Percentiles rank a stretch among this genome's conserved stretches.
phyloP scores from a whole-genome alignment of 495 filamentous ascomycete species.

The Xylaria flabelliformis region DNA sequence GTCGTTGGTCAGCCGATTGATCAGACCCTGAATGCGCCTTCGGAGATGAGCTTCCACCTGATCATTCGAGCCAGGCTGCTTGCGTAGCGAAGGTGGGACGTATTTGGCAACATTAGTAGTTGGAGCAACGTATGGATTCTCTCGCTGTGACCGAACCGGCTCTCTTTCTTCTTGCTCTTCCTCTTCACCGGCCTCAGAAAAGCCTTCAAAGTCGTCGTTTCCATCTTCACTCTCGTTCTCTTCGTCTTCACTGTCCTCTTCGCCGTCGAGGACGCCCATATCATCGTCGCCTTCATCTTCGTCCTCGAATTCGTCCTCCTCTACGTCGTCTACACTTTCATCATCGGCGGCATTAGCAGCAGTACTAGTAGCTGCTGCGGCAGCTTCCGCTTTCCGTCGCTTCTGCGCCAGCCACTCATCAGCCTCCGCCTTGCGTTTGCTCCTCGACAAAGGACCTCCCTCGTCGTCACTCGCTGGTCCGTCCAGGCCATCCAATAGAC shows the following conservation, averaged over 20 bases:
- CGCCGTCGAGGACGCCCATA: slow-evolving; percentile 36
- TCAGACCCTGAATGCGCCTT: slow-evolving; percentile 81
- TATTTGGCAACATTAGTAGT: slow-evolving; percentile 65
- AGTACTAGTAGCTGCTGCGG: not conserved
- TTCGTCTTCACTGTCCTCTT: slow-evolving; percentile 35
- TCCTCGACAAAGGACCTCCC: slow-evolving; percentile 59
- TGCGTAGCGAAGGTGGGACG: slow-evolving; percentile 84
- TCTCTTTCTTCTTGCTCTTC: slow-evolving; percentile 31
- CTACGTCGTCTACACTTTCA: not conserved
- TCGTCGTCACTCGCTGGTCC: slow-evolving; percentile 54
- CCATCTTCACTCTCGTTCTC: slow-evolving; percentile 39
- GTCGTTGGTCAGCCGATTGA: slow-evolving; percentile 92
- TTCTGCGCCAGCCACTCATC: slow-evolving; percentile 59
- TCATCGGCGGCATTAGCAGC: not conserved
- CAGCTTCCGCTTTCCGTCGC: slow-evolving; percentile 50
- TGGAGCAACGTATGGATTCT: slow-evolving; percentile 61
- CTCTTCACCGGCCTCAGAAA: slow-evolving; percentile 38
- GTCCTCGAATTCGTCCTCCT: slow-evolving; percentile 41
- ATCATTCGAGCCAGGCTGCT: slow-evolving; percentile 62
- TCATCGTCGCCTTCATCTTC: slow-evolving; percentile 40
- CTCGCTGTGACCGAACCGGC: slow-evolving; percentile 43
- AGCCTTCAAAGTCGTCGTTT: slow-evolving; percentile 43
- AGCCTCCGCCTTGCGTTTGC: slow-evolving; percentile 69
- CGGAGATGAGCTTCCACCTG: slow-evolving; percentile 74
- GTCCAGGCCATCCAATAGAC: slow-evolving; percentile 74